A percentile compares a stretch with the other conserved stretches of the same genome.
phyloP scores from a whole-genome alignment of 768 basidiomycete species.

The Tricholoma bakamatsutake region DNA sequence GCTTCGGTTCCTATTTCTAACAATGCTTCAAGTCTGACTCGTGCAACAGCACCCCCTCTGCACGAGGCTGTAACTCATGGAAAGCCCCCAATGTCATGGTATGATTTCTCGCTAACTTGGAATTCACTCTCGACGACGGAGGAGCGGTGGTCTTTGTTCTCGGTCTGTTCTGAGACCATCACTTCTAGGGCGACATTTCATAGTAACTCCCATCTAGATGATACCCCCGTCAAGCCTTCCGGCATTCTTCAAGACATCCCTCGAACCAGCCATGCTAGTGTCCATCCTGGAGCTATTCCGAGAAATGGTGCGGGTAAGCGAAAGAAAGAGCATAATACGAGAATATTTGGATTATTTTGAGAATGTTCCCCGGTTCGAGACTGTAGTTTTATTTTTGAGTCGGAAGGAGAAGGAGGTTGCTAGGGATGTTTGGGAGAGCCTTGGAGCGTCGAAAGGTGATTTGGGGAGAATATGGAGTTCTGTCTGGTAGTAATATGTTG shows the following conservation, averaged over 20 bases:
- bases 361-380: conserved; percentile 55
- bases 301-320: conserved; percentile 17
- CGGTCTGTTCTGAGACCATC: conserved; percentile 33
- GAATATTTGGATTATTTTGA: conserved; percentile 50
- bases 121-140: conserved; percentile 30
- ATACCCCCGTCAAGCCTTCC: conserved; percentile 54
- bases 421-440: conserved; percentile 37
- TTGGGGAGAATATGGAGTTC: conserved; percentile 20
- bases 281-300: conserved; percentile 52
- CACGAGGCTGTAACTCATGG: neutral
- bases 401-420: conserved; percentile 44
- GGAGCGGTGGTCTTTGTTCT: conserved; percentile 53
- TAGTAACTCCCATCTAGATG: conserved; percentile 29
- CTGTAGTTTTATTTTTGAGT: conserved; percentile 59
- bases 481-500: neutral
- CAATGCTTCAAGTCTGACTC: neutral
- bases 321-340: conserved; percentile 21
- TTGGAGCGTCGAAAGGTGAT: conserved; percentile 23
- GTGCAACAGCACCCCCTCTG: neutral
- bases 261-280: conserved; percentile 59
- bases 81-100: conserved; percentile 35
- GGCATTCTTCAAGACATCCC: conserved; percentile 57
- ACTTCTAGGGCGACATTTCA: neutral
- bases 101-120: conserved; percentile 64
- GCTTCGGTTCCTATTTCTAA: conserved; percentile 4